phyloP scores from a whole-genome alignment of 495 filamentous ascomycete genomes.

The Geoglossum glabrum region DNA sequence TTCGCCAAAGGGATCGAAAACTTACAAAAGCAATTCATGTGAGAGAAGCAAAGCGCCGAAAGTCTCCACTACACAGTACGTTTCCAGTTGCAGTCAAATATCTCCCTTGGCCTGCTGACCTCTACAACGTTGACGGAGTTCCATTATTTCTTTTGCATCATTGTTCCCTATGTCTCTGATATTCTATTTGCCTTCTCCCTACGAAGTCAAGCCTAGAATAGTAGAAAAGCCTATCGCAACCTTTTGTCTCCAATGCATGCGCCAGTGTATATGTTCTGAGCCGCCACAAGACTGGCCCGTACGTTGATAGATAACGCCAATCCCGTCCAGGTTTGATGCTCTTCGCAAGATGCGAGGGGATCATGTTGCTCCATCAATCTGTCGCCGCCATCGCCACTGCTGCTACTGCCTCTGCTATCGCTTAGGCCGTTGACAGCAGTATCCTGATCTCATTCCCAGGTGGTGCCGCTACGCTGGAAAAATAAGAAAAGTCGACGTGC shows the following conservation, averaged over 20 bases:
- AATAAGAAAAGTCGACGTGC: background rate
- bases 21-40: background rate
- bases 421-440: constrained; percentile 22
- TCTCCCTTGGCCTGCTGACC: background rate
- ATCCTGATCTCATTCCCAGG: background rate
- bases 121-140: background rate
- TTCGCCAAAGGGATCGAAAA: background rate
- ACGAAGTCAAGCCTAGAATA: background rate
- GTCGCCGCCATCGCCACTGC: constrained; percentile 34
- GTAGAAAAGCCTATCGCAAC: background rate
- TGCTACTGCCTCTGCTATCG: constrained; percentile 24
- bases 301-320: background rate
- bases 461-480: background rate
- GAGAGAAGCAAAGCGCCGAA: background rate
- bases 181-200: background rate
- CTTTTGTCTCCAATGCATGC: background rate
- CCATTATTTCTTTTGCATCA: background rate
- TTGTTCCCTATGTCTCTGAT: background rate
- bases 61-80: background rate
- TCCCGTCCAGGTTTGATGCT: background rate
- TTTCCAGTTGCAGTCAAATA: background rate
- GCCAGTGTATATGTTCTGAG: background rate
- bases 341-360: background rate
- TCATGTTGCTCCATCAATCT: constrained; percentile 5
- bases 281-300: background rate